Evolutionary conservation across 495 filamentous ascomycete species (phyloP).

Genomic region (Aspergillus ostianus): DNA sequence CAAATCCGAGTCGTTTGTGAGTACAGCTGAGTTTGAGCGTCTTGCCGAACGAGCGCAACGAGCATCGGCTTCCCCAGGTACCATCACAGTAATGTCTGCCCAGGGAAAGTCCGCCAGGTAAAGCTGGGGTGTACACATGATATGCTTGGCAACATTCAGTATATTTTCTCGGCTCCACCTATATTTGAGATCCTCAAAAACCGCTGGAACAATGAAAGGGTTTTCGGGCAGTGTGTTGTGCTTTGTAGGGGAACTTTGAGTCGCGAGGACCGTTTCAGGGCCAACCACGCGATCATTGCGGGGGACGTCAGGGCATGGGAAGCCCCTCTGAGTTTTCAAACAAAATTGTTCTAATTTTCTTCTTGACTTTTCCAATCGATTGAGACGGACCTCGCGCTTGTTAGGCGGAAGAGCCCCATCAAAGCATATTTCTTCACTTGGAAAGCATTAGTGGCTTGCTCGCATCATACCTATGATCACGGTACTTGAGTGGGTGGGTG

Average conservation of each 20-base stretch:
- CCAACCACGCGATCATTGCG: constrained; percentile 8
- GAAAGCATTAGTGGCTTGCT: constrained; percentile 5
- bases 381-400: constrained; percentile 54
- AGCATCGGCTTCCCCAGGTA: constrained; percentile 69
- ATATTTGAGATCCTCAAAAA: constrained; percentile 59
- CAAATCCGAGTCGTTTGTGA: constrained; percentile 76
- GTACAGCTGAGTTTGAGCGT: constrained; percentile 47
- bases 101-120: constrained; percentile 37
- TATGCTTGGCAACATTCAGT: constrained; percentile 8
- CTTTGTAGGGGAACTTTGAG: constrained; percentile 23
- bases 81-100: constrained; percentile 49
- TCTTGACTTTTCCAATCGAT: constrained; percentile 48
- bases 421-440: constrained; percentile 63
- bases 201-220: constrained; percentile 64
- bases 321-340: constrained; percentile 11
- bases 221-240: constrained; percentile 48
- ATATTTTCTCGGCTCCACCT: constrained; percentile 35
- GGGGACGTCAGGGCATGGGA: not conserved
- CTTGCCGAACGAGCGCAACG: constrained; percentile 61
- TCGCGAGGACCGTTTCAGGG: constrained; percentile 26
- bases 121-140: constrained; percentile 5
- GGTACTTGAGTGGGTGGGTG: not conserved
- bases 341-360: constrained; percentile 39
- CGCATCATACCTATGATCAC: not conserved
- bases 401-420: constrained; percentile 68